Evolutionary conservation across 2,329 filamentous ascomycete genomes (phyloP).

Genomic region (Atkinsonella texensis): DNA sequence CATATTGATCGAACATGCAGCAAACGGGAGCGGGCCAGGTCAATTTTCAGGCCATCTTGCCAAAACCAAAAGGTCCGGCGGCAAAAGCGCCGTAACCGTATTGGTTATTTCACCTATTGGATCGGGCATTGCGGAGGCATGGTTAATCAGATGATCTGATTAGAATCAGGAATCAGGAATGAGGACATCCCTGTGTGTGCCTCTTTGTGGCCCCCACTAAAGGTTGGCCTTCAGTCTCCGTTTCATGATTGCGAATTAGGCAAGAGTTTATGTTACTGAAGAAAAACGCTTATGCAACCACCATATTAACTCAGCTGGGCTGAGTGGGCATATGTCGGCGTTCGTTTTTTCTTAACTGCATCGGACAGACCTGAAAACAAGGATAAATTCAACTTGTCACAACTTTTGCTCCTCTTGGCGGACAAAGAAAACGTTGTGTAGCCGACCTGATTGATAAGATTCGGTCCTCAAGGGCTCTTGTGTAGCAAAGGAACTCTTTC

Average conservation of each 20-base stretch:
- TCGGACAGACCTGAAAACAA: neutral
- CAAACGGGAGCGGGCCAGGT: too few relatives aligned
- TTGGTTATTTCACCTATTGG: too few relatives aligned
- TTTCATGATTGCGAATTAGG: too few relatives aligned
- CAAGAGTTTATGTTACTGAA: too few relatives aligned
- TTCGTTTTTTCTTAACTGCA: neutral
- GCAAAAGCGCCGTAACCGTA: too few relatives aligned
- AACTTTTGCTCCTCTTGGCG: neutral
- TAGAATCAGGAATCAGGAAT: neutral
- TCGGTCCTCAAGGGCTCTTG: neutral
- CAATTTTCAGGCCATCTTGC: too few relatives aligned
- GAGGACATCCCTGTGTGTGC: neutral
- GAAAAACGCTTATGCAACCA: neutral
- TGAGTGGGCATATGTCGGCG: neutral
- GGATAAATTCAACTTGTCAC: neutral
- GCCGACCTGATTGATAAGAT: neutral
- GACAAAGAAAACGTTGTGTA: neutral
- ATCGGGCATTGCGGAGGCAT: neutral
- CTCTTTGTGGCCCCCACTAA: neutral
- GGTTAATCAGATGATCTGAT: constrained; percentile 3
- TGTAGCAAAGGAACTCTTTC: too few relatives aligned
- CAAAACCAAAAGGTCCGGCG: too few relatives aligned
- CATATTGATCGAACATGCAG: too few relatives aligned
- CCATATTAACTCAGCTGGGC: neutral
- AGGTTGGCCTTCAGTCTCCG: neutral